These are phyloP conservation scores for Kandelia obovata DNA, from an alignment of 345 rosid genomes.

Conservation along the genomic window DNA sequence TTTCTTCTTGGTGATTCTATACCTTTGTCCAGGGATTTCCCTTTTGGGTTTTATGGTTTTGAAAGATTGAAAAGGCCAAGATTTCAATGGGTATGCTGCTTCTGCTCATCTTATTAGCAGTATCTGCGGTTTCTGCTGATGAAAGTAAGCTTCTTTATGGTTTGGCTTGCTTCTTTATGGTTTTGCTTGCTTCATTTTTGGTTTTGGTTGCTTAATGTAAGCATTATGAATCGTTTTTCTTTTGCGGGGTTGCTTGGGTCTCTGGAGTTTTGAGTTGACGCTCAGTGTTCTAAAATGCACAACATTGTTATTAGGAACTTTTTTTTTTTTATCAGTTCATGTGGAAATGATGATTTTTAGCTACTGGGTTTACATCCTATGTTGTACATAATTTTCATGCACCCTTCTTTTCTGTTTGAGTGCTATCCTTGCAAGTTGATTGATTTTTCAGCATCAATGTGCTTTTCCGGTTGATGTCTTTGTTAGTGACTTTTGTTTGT, in stretches of 20 bases:
- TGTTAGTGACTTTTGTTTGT: background rate
- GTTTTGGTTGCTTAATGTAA: background rate
- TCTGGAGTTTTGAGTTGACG: background rate
- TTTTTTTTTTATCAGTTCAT: constrained; percentile 5
- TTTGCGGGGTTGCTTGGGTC: background rate
- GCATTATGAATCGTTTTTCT: background rate
- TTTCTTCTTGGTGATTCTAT: background rate
- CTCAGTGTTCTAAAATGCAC: background rate
- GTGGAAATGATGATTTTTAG: background rate
- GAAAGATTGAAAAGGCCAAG: constrained; percentile 19
- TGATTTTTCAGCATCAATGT: background rate
- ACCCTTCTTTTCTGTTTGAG: background rate
- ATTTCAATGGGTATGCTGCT: constrained; percentile 31
- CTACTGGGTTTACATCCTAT: background rate
- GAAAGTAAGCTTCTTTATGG: constrained; percentile 33
- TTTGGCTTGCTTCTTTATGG: background rate
- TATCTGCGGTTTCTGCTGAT: constrained; percentile 36
- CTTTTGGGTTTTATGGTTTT: constrained; percentile 23
- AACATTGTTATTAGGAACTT: background rate
- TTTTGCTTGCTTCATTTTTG: background rate
- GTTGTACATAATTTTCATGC: background rate
- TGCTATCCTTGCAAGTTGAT: background rate
- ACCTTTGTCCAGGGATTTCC: background rate
- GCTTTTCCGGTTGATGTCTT: background rate
- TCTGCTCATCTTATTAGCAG: constrained; percentile 27